phyloP scores from a whole-genome alignment of 192 early-diverging fungal species.

The Umbelopsis sp. region DNA sequence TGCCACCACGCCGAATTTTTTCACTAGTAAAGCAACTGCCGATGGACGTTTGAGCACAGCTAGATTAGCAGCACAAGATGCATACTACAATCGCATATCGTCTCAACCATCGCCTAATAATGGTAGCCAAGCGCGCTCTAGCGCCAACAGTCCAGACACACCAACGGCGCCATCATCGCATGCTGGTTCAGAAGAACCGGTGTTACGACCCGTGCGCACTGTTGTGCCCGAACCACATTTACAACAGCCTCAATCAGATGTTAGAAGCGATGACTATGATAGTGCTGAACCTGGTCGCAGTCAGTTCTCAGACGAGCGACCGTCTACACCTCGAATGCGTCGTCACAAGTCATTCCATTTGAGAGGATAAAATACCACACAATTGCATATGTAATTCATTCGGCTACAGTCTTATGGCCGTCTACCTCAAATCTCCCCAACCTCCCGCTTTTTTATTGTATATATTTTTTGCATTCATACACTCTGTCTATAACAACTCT shows the following conservation, averaged over 20 bases:
- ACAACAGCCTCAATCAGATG: background rate
- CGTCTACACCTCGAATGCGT: background rate
- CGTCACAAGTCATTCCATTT: slow-evolving; percentile 3
- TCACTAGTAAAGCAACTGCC: background rate
- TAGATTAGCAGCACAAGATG: slow-evolving; percentile 1
- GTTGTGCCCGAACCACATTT: background rate
- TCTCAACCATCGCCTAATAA: background rate
- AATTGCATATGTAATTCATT: background rate
- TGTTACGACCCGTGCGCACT: background rate
- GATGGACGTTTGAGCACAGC: slow-evolving; percentile 14
- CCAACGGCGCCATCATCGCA: background rate
- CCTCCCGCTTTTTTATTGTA: background rate
- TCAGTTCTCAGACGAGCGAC: background rate
- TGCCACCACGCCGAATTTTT: background rate
- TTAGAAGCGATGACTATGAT: background rate
- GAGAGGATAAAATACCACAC: background rate
- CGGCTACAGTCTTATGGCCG: background rate
- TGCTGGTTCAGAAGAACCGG: background rate
- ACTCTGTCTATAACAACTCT: background rate
- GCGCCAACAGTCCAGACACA: background rate
- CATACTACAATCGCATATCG: background rate
- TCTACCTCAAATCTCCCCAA: background rate
- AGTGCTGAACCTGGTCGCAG: background rate
- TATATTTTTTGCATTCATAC: background rate
- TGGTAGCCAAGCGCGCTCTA: background rate